Percentiles rank a stretch among this genome's conserved stretches.
These are phyloP conservation scores for Candida yuanshanica DNA, from an alignment of 805 yeast species.

Conservation along the genomic window DNA sequence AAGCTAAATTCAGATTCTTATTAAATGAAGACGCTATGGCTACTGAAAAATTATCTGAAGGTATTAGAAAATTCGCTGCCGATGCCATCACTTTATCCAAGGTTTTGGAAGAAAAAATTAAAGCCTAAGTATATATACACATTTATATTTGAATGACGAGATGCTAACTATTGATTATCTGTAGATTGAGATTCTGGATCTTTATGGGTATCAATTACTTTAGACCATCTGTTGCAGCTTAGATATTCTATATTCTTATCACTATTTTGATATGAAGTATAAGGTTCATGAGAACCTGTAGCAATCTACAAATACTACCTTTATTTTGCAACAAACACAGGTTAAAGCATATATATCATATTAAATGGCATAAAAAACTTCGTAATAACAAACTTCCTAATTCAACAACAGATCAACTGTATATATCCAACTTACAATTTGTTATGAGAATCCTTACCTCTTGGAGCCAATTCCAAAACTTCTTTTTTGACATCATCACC, in stretches of 20 bases:
- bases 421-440: background rate
- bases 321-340: too few relatives aligned
- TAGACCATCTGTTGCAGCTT: too few relatives aligned
- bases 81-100: conserved; percentile 78
- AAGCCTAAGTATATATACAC: conserved; percentile 32
- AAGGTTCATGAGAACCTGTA: too few relatives aligned
- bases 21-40: conserved; percentile 98
- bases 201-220: too few relatives aligned
- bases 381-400: too few relatives aligned
- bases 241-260: too few relatives aligned
- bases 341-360: too few relatives aligned
- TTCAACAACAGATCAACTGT: background rate
- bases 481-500: conserved; percentile 65
- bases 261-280: too few relatives aligned
- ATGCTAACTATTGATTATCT: too few relatives aligned
- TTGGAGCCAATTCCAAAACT: conserved; percentile 37
- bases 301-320: too few relatives aligned
- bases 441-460: conserved; percentile 6
- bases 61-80: conserved; percentile 95
- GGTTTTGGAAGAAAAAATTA: conserved; percentile 55
- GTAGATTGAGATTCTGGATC: too few relatives aligned
- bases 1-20: conserved; percentile 82
- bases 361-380: too few relatives aligned
- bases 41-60: conserved; percentile 94
- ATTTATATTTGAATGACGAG: background rate